Conservation (phyloP, 2,329 filamentous ascomycete genomes). For the Tolypocladium ophioglossoides region DNA sequence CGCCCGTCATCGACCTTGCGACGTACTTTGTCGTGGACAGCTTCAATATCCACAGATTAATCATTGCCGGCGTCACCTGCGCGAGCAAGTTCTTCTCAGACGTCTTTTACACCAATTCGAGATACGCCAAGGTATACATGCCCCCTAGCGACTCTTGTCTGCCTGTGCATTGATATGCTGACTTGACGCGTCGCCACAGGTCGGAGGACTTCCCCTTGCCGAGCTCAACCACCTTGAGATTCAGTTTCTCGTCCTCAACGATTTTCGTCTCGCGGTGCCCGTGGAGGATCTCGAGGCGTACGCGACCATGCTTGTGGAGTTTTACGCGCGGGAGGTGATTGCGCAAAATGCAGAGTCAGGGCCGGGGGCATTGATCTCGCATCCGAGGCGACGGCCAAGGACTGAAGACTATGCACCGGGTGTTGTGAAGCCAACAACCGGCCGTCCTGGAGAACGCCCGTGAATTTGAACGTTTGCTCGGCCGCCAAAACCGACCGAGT, state of each 20-base stretch:
- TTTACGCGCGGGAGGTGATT: slow-evolving; percentile 87
- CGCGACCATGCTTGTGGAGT: slow-evolving; percentile 96
- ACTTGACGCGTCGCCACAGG: slow-evolving; percentile 40
- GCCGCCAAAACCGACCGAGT: neutral
- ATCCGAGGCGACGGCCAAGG: neutral
- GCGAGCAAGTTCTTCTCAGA: slow-evolving; percentile 99
- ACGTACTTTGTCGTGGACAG: slow-evolving; percentile 90
- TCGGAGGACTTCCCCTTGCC: slow-evolving; percentile 81
- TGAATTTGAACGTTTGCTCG: neutral
- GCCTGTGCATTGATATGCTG: neutral
- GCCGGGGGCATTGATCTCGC: neutral
- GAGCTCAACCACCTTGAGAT: slow-evolving; percentile 95
- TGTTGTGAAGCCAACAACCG: neutral
- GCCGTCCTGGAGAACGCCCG: neutral
- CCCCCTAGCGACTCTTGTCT: neutral
- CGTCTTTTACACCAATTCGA: slow-evolving; percentile 97
- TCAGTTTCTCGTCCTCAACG: slow-evolving; percentile 90
- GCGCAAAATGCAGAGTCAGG: slow-evolving; percentile 9
- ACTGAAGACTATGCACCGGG: neutral
- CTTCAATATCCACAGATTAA: slow-evolving; percentile 94
- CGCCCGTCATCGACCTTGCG: slow-evolving; percentile 20
- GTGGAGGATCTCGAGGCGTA: slow-evolving; percentile 96
- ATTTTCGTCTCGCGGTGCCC: slow-evolving; percentile 85
- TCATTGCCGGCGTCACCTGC: slow-evolving; percentile 95
- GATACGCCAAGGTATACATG: slow-evolving; percentile 85